These are phyloP conservation scores for Saururus chinensis DNA, from an alignment of 164 flowering plant genomes.

Conservation along the genomic window DNA sequence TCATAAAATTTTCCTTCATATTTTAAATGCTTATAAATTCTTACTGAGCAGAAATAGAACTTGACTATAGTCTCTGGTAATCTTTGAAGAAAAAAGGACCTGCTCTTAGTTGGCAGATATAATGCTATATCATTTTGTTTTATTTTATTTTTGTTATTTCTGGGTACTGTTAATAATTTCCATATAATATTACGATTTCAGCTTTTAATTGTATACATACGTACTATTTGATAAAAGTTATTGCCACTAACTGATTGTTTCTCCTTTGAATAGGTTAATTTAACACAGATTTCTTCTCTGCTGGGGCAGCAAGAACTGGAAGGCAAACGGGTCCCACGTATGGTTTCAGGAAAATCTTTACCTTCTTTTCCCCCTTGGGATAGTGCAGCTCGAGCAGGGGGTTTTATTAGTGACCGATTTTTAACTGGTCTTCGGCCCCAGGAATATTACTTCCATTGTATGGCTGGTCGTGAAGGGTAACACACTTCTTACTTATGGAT, in stretches of 20 bases:
- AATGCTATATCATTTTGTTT: too few relatives aligned
- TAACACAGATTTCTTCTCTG: slow-evolving; percentile 81
- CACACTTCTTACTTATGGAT: background rate
- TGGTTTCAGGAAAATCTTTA: slow-evolving; percentile 96
- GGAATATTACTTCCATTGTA: slow-evolving; percentile 97
- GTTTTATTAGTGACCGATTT: slow-evolving; percentile 84
- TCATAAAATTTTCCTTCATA: too few relatives aligned
- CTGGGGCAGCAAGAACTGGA: slow-evolving; percentile 94
- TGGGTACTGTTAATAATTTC: too few relatives aligned
- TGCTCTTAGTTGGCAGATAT: too few relatives aligned
- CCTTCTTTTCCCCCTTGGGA: slow-evolving; percentile 97
- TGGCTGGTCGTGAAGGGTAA: slow-evolving; percentile 99
- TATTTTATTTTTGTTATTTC: too few relatives aligned
- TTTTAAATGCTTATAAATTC: too few relatives aligned
- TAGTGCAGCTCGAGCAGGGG: slow-evolving; percentile 79
- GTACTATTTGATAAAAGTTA: too few relatives aligned
- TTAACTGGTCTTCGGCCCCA: slow-evolving; percentile 94
- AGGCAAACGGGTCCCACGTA: slow-evolving; percentile 94
- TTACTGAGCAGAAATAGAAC: too few relatives aligned
- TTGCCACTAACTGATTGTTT: background rate
- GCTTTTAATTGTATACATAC: too few relatives aligned
- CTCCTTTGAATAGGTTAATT: slow-evolving; percentile 54
- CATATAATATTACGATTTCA: too few relatives aligned
- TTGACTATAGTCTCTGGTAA: too few relatives aligned
- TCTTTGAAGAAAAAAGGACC: too few relatives aligned